Evolutionary conservation across 176 grass and related monocot species (phyloP), one percentile per base, ranked within the genome.

Genomic region (Eragrostis curvula): DNA sequence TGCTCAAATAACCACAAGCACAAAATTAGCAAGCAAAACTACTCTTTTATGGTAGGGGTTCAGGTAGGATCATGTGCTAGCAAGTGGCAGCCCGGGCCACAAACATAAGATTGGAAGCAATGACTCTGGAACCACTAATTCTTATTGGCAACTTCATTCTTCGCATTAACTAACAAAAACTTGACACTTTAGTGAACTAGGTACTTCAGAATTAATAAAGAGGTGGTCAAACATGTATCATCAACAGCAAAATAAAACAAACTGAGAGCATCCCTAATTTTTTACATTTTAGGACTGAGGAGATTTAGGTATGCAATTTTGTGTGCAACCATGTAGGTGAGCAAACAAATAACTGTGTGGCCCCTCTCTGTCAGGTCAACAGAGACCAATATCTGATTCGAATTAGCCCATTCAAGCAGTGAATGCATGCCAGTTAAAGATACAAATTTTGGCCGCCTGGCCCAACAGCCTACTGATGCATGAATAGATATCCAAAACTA

Each of bases 1-100:
- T 94, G 36, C 84, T 84, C 40, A 81, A 70, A 83, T 17, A 81
- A 81, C 14, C 73, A 80, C 2, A 59, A 77, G 55, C 32, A 30
- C 5, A 85, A 77, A 77, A 71, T 77, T 41, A 82, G 65, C 40
- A 72, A n/a, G 24, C 67, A 76, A 36, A 36, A 72, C 13, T 44
- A 9, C 20, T n/a, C 60, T 51, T 81, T 10, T 40, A 13, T 6
- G 7, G 12, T 24, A 6, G 9, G 27, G 21, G 9, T 11, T 3
- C 44, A 85, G 27, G 46, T 80, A 16, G 43, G 32, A 45, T 42
- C 58, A 27, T 4, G 32, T 36, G 8, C 62, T 21, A 5, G 21
- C 7, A 42, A 25, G 5, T 59, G 9, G 25, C 56, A 58, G 8
- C 8, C 2, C 23, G 21, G 56, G n/a, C 21, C 56, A 24, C n/a